A percentile compares a stretch with the other conserved stretches of the same genome.
These are phyloP conservation scores for Achlya hypogyna DNA, from an alignment of 352 stramenopile species.

Conservation along the genomic window DNA sequence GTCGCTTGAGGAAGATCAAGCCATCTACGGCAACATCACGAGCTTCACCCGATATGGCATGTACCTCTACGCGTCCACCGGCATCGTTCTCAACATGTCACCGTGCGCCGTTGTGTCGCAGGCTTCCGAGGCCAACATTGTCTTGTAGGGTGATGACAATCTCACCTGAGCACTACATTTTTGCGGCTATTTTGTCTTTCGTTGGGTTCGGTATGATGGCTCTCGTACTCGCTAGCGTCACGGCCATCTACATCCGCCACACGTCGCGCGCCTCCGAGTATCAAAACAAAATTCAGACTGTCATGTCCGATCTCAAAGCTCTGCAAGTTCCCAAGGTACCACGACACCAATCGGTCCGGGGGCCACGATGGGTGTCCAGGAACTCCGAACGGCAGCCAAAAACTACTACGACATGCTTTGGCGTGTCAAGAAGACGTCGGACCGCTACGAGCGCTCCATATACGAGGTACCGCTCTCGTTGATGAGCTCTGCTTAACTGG, in stretches of 20 bases:
- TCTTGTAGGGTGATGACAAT: not conserved
- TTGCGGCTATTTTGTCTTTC: slow-evolving; percentile 32
- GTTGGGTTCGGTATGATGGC: slow-evolving; percentile 42
- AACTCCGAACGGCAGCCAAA: slow-evolving; percentile 43
- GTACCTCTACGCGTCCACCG: slow-evolving; percentile 34
- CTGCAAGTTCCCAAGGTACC: slow-evolving; percentile 32
- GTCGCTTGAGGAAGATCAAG: slow-evolving; percentile 21
- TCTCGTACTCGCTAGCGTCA: slow-evolving; percentile 46
- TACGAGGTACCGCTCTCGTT: slow-evolving; percentile 25
- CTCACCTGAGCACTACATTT: slow-evolving; percentile 29
- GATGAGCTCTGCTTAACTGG: not conserved
- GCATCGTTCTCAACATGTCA: slow-evolving; percentile 32
- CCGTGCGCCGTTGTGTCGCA: too few relatives aligned
- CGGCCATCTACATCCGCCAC: slow-evolving; percentile 36
- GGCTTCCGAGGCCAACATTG: too few relatives aligned
- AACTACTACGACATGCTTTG: slow-evolving; percentile 57
- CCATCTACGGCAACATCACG: slow-evolving; percentile 14
- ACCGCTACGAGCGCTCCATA: slow-evolving; percentile 58
- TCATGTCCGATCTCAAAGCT: slow-evolving; percentile 57
- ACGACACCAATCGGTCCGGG: not conserved
- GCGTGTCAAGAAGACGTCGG: slow-evolving; percentile 58
- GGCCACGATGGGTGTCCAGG: not conserved
- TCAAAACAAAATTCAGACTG: slow-evolving; percentile 46
- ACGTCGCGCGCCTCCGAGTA: slow-evolving; percentile 45
- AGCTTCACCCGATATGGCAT: slow-evolving; percentile 40